Evolutionary conservation across 108 stramenopile genomes (phyloP), one percentile per base, ranked within the genome.

Genomic region (Craspedostauros australis): DNA sequence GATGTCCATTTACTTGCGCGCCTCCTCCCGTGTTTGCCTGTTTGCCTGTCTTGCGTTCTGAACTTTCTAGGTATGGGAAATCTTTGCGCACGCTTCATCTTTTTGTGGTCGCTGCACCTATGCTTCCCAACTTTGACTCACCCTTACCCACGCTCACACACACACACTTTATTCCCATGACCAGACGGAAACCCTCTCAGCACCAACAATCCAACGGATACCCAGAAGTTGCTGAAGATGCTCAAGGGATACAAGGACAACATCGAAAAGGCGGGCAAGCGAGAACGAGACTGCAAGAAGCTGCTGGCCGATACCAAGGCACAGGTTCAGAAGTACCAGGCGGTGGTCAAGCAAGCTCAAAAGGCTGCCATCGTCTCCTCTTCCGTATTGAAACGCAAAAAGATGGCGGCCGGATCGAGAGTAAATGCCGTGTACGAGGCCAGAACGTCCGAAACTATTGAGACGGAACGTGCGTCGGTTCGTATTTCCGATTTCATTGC

Each of bases 141-240:
- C n/a, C n/a, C n/a, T n/a, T n/a, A n/a, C n/a, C n/a, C n/a, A n/a
- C n/a, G n/a, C n/a, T n/a, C n/a, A n/a, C n/a, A n/a, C 25, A 9
- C 42, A 16, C 23, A 24, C 8, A 16, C n/a, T 28, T 7, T 37
- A 8, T 27, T 33, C 11, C 20, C 6, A 7, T 27, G 15, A 26
- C 12, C 29, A 77, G 76, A 72, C 39, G 70, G 66, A 5, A 62
- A 57, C 18, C 65, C 66, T 15, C 23, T 64, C 1, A 46, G 55
- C 1, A 53, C 67, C 20, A 50, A 58, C 9, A 52, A 55, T 29
- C 64, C 71, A 28, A 52, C 41, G 4, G 68, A 73, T 33, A 40
- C 51, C n/a, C 47, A 72, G 51, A 55, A 73, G 34, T 44, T 79
- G 37, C 31, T 46, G 5, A 32, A 57, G 18, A 50, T 53, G 16